Base-by-base conservation (phyloP, 2,329 filamentous ascomycete species). In the Chaetomium globosum region DNA sequence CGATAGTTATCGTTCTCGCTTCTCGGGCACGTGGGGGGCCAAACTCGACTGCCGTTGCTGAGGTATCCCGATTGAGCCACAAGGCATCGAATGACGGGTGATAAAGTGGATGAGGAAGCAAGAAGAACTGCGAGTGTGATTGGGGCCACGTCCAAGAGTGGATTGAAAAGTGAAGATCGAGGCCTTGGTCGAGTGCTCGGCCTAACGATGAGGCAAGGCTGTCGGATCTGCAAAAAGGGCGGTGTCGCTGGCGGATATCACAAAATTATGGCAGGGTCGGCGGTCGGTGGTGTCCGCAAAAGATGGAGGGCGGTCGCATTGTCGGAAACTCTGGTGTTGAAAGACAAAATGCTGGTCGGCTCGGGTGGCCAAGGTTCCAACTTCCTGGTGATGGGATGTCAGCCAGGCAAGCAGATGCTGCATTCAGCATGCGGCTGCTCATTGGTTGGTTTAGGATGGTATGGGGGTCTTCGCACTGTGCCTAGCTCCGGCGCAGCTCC, bases 341-440 rank as follows among this genome's bases (percentile, higher is more conserved):
- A 31, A 49, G 28, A 10, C 21, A 6, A 36, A 19, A 46, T 12
- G 10, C 39, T 19, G 36, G 9, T 30, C 26, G 13, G 28, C 19
- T 8, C 8, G 16, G 21, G 39, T 31, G 39, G 23, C 60, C 28
- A 36, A 51, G 23, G 12, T 30, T 30, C 48, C 5, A 30, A n/a
- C 39, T 43, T 43, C 3, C 16, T 43, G 39, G n/a, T 66, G 64
- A 66, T 66, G n/a, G 63, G 64, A 66, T 66, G 64, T 66, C 64
- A 66, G 51, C 60, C 60, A 58, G 33, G 46, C 26, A 33, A n/a
- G 43, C 39, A 7, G 62, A 52, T 48, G 59, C 51, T 8, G 16
- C 33, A 26, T 33, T 2, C 19, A 23, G 36, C 30, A 10, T 30
- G 43, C 23, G 21, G 51, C 55, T 19, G 16, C 16, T 63, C 49